Conservation (phyloP, 1,284 basidiomycete genomes). For the Sutorius eximius region DNA sequence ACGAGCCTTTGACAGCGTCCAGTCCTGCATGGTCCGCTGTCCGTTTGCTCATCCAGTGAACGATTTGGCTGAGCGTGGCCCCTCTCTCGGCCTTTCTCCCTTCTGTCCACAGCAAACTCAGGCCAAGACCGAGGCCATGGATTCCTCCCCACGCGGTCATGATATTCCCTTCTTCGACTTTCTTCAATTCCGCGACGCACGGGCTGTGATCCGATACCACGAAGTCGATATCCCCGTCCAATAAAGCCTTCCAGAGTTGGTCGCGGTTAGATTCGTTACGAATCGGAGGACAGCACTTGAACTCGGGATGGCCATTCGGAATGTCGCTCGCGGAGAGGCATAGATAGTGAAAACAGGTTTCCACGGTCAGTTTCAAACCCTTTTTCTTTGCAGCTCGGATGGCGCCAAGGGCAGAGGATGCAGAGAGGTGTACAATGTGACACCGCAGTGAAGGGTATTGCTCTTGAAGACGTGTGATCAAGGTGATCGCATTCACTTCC, state of each 20-base stretch:
- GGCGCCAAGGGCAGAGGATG: slow-evolving; percentile 74
- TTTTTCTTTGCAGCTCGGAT: slow-evolving; percentile 67
- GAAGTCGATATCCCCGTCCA: slow-evolving; percentile 81
- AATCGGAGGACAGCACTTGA: slow-evolving; percentile 96
- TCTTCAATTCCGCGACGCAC: slow-evolving; percentile 81
- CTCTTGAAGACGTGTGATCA: slow-evolving; percentile 67
- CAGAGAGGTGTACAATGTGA: slow-evolving; percentile 93
- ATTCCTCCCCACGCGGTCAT: slow-evolving; percentile 94
- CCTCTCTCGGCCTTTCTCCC: slow-evolving; percentile 50
- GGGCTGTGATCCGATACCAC: slow-evolving; percentile 95
- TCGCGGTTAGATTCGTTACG: slow-evolving; percentile 72
- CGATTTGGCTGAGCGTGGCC: slow-evolving; percentile 58
- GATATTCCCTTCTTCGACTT: slow-evolving; percentile 74
- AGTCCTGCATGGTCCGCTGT: slow-evolving; percentile 82
- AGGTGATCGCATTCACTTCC: slow-evolving; percentile 75
- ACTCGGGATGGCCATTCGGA: slow-evolving; percentile 73
- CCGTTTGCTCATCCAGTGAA: slow-evolving; percentile 71
- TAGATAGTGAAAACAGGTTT: slow-evolving; percentile 95
- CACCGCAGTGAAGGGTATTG: slow-evolving; percentile 70
- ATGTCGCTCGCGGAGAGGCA: slow-evolving; percentile 64
- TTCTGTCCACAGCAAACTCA: slow-evolving; percentile 87
- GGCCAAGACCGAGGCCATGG: slow-evolving; percentile 81
- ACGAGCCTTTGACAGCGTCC: slow-evolving; percentile 63
- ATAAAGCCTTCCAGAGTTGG: slow-evolving; percentile 75
- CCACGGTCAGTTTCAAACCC: slow-evolving; percentile 76